Percentiles rank a stretch among this genome's conserved stretches.
These are phyloP conservation scores for Cystobasidium onofrii DNA, from an alignment of 768 basidiomycete genomes.

Conservation along the genomic window DNA sequence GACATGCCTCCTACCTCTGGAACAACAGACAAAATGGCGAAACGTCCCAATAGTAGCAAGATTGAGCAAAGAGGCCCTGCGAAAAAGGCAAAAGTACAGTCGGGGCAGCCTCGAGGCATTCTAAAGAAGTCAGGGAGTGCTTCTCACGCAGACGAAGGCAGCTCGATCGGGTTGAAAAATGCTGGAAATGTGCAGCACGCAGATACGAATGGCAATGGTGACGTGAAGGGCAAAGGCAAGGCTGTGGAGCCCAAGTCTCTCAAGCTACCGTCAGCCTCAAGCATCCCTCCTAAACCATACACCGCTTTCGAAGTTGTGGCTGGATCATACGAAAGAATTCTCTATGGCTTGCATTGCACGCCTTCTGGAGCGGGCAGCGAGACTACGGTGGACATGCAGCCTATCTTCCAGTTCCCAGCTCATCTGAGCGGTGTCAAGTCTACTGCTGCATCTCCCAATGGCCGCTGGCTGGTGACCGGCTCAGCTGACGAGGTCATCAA, in stretches of 20 bases:
- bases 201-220: neutral
- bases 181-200: neutral
- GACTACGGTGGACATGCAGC: slow-evolving; percentile 50
- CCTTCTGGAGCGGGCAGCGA: slow-evolving; percentile 37
- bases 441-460: slow-evolving; percentile 59
- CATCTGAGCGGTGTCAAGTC: slow-evolving; percentile 89
- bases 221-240: neutral
- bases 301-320: slow-evolving; percentile 72
- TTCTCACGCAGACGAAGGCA: neutral
- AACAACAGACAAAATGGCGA: neutral
- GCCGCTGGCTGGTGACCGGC: slow-evolving; percentile 52
- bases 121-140: neutral
- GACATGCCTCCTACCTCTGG: neutral
- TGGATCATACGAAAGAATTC: slow-evolving; percentile 91
- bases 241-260: neutral
- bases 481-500: slow-evolving; percentile 95
- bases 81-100: neutral
- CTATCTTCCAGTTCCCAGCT: slow-evolving; percentile 92
- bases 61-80: neutral
- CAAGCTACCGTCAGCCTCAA: neutral
- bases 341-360: slow-evolving; percentile 50
- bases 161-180: slow-evolving; percentile 1
- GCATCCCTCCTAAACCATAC: slow-evolving; percentile 20
- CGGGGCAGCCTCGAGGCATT: neutral
- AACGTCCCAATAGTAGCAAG: neutral